Evolutionary conservation across 192 early-diverging fungal species (phyloP).

Genomic region (Anaeromyces robustus): DNA sequence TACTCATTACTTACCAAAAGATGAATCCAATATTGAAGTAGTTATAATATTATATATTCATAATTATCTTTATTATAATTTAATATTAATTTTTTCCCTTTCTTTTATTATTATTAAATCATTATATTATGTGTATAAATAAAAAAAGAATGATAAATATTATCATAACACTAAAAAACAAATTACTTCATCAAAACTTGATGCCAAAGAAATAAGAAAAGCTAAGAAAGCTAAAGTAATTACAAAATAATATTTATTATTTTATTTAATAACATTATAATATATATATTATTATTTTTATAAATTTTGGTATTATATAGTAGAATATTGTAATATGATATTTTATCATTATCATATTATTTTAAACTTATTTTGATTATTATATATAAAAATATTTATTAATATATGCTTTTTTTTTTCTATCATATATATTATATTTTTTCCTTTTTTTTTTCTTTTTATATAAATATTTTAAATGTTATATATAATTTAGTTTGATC

Average conservation of each 20-base stretch:
- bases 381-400: too few species aligned
- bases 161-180: neutral
- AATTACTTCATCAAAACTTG: neutral
- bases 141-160: neutral
- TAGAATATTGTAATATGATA: too few species aligned
- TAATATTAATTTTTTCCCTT: neutral
- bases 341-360: too few species aligned
- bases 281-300: too few species aligned
- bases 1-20: neutral
- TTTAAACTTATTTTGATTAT: too few species aligned
- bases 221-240: constrained; percentile 68
- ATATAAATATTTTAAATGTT: neutral
- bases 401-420: too few species aligned
- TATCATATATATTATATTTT: too few species aligned
- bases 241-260: neutral
- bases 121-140: too few species aligned
- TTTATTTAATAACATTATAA: too few species aligned
- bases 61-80: too few species aligned
- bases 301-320: too few species aligned
- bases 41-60: too few species aligned
- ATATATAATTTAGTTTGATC: constrained; percentile 44
- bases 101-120: neutral
- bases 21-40: neutral
- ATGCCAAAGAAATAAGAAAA: constrained; percentile 46
- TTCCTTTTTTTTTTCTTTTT: neutral